These are phyloP conservation scores for Trichoderma lentiforme DNA, from an alignment of 2,329 filamentous ascomycete genomes.

Conservation along the genomic window DNA sequence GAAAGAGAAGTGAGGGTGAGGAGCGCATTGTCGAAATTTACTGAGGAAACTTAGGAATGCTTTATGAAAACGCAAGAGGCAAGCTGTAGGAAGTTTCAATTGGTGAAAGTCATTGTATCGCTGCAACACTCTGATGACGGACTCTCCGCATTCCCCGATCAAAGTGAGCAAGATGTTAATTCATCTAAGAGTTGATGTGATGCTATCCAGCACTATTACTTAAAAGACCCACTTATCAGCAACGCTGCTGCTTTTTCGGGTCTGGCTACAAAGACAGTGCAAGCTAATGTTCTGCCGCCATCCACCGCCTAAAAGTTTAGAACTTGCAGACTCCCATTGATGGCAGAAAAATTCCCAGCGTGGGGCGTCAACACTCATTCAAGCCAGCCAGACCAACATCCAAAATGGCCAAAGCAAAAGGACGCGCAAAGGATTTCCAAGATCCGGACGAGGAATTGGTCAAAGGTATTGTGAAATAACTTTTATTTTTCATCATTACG, in stretches of 20 bases:
- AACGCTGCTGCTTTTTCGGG: neutral
- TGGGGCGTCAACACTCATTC: constrained; percentile 26
- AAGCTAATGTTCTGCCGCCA: constrained; percentile 39
- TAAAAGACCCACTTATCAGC: neutral
- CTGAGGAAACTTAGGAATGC: neutral
- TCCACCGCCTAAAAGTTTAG: constrained; percentile 52
- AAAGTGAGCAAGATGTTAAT: neutral
- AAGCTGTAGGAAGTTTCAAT: neutral
- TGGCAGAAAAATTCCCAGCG: constrained; percentile 33
- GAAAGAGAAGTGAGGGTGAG: constrained; percentile 37
- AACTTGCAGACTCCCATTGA: constrained; percentile 16
- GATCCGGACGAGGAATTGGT: constrained; percentile 59
- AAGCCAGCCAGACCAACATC: constrained; percentile 19
- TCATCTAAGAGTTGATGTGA: neutral
- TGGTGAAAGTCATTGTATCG: neutral
- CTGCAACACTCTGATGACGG: neutral
- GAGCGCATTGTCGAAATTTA: constrained; percentile 34
- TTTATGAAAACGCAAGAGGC: neutral
- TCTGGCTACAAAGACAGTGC: neutral
- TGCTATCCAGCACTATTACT: neutral
- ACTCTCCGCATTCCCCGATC: neutral
- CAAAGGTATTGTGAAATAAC: constrained; percentile 48
- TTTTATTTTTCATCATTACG: neutral
- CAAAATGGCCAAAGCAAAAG: constrained; percentile 51
- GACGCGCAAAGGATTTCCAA: constrained; percentile 58